A percentile compares a stretch with the other conserved stretches of the same genome.
phyloP scores from a whole-genome alignment of 2,329 filamentous ascomycete genomes.

The Waltergamsia citrina region DNA sequence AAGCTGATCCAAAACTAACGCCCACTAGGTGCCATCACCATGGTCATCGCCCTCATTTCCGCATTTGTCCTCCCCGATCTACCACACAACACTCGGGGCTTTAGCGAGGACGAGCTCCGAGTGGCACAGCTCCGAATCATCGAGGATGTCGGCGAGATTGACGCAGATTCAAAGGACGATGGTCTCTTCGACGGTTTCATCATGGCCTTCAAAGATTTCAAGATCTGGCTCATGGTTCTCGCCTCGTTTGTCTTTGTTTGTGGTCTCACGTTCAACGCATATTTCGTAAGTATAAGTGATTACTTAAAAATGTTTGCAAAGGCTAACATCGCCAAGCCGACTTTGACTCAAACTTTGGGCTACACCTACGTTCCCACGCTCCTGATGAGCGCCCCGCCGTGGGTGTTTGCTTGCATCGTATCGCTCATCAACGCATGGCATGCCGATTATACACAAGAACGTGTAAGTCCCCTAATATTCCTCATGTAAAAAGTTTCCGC shows the following conservation, averaged over 20 bases:
- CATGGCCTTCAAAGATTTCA: constrained; percentile 49
- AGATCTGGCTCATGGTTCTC: constrained; percentile 56
- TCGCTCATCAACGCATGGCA: constrained; percentile 46
- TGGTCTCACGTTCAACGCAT: constrained; percentile 47
- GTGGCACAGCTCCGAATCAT: constrained; percentile 46
- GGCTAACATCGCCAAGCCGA: constrained; percentile 24
- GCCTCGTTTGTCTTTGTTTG: constrained; percentile 52
- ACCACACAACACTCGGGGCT: constrained; percentile 45
- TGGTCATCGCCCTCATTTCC: constrained; percentile 34
- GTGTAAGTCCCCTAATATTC: no score
- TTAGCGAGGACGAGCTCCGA: constrained; percentile 47
- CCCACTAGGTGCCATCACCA: constrained; percentile 36
- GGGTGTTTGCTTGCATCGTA: constrained; percentile 50
- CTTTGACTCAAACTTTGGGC: constrained; percentile 41
- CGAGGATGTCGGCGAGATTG: constrained; percentile 47
- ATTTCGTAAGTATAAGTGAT: no score
- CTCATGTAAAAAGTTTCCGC: no score
- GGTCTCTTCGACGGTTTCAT: constrained; percentile 41
- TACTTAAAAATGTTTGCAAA: no score
- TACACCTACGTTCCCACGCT: constrained; percentile 42
- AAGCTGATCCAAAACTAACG: no score
- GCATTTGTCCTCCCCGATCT: constrained; percentile 43
- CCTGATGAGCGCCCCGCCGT: constrained; percentile 47
- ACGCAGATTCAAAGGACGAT: constrained; percentile 39
- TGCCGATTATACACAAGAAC: constrained; percentile 43